Base-by-base conservation (phyloP, 441 rosid species). In the Kokia cookei region DNA sequence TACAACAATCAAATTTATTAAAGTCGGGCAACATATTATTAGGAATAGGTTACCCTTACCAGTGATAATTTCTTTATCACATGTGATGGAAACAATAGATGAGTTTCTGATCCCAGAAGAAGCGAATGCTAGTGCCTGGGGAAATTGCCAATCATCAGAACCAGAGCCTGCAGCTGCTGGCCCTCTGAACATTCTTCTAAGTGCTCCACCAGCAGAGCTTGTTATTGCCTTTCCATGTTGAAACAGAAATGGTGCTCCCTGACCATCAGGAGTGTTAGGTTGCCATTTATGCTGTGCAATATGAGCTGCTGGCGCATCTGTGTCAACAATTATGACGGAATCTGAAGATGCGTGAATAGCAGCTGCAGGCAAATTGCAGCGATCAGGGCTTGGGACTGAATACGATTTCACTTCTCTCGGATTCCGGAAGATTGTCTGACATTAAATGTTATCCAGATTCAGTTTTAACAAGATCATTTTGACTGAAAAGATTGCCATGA, bases 331-430 rank as follows among this genome's bases (percentile, higher is more conserved):
- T 72, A 89, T 80, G 60, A 96, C 88, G 78, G 86, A 79, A 84
- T 96, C 99, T 67, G 89, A 81, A 76, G 98, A 92, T 73, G 98
- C 97, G 80, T 84, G 93, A 82, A 94, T 96, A 62, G 94, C 90
- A 67, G 98, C 88, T 40, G 98, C 99, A 48, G 99, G 99, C 77
- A 96, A 83, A 85, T 96, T 96, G 93, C 98, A 96, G 70, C 91
- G 93, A 69, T 93, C 99, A 22, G 96, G 94, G 69, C 83, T 78
- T 57, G 96, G 90, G 79, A 96, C 89, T 51, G 81, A 58, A 82
- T 94, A 94, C 40, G 94, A 92, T 78, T 88, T 94, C 74, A 94
- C 87, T 81, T 87, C 97, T 77, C 85, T 86, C 35, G 98, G 99
- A 80, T 94, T 94, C 75, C 97, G 86, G 72, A 94, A 96, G 76